Evolutionary conservation across 768 basidiomycete genomes (phyloP).

Genomic region (Fistulinella prunicolor): DNA sequence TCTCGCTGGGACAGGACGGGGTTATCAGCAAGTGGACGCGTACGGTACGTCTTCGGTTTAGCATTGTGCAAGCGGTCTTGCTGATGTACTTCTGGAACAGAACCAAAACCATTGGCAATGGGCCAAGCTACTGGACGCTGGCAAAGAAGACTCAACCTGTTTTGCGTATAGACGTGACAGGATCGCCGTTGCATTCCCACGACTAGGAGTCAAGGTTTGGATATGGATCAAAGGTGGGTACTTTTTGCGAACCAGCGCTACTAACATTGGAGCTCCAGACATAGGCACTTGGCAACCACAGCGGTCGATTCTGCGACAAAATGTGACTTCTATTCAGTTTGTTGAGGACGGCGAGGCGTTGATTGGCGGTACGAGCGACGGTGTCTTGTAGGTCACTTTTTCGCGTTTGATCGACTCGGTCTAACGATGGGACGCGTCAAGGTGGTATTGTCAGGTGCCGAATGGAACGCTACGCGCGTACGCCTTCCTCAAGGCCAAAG

Average conservation of each 20-base stretch:
- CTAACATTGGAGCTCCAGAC: constrained; percentile 2
- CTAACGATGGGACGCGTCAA: constrained; percentile 25
- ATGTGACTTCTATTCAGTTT: constrained; percentile 63
- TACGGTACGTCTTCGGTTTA: constrained; percentile 37
- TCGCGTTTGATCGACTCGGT: not conserved
- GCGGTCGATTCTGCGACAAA: constrained; percentile 59
- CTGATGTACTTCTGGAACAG: constrained; percentile 21
- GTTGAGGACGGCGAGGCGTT: constrained; percentile 61
- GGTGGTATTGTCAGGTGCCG: constrained; percentile 68
- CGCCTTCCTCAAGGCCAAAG: constrained; percentile 54
- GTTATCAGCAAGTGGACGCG: constrained; percentile 57
- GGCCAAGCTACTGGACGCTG: constrained; percentile 52
- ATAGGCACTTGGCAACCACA: constrained; percentile 63
- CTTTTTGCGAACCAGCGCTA: not conserved
- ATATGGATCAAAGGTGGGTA: constrained; percentile 51
- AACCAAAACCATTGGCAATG: constrained; percentile 54
- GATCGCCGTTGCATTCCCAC: constrained; percentile 61
- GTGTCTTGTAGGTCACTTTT: constrained; percentile 50
- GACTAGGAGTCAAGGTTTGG: constrained; percentile 65
- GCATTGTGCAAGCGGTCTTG: not conserved
- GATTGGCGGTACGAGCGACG: constrained; percentile 68
- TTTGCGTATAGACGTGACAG: constrained; percentile 55
- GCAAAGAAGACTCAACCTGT: constrained; percentile 45
- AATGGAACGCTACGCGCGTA: constrained; percentile 63
- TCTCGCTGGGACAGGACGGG: constrained; percentile 58